Evolutionary conservation across 345 rosid species (phyloP), one percentile per base, ranked within the genome.

Genomic region (Ailanthus altissimus): DNA sequence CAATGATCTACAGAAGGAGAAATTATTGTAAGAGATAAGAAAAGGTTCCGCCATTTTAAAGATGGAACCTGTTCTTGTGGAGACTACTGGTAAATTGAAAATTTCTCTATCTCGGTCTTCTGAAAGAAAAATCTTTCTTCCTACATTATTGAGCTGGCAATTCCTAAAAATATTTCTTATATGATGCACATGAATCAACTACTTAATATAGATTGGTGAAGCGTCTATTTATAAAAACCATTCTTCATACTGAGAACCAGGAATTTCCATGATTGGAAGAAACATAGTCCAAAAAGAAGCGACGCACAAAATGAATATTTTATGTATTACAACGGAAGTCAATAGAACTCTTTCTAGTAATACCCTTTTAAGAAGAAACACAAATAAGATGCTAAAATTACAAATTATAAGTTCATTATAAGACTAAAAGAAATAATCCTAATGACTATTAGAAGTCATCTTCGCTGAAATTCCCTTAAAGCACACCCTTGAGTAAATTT

Each of bases 51-150:
- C 90, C 90, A 87, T 78, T 93, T 93, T 88, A 90, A 84, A 86
- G 87, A 81, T 82, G 93, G 98, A 78, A 81, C 84, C 74, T 93
- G 97, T 78, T 90, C 98, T 67, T 93, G 98, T 86, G 78, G 83
- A 72, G 89, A 91, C 74, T 86, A 87, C 79, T 88, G 92, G 92
- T 90, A 84, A 89, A 75, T 81, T 81, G 56, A 77, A 50, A 42
- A 45, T 70, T 78, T 76, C 56, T 18, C 57, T 43, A n/a, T 67
- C 38, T 49, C 69, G 18, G 70, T 13, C 23, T 9, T 2, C 25
- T 59, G 42, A 51, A 43, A 11, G 25, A 5, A 13, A 54, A 54
- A 6, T 18, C 21, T 79, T 60, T 23, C 75, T 28, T 26, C 56
- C 54, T 18, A 42, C 16, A 40, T 0, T 59, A 26, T 25, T 59